phyloP scores from a whole-genome alignment of 2,329 filamentous ascomycete species.

The Penicillium sp. region DNA sequence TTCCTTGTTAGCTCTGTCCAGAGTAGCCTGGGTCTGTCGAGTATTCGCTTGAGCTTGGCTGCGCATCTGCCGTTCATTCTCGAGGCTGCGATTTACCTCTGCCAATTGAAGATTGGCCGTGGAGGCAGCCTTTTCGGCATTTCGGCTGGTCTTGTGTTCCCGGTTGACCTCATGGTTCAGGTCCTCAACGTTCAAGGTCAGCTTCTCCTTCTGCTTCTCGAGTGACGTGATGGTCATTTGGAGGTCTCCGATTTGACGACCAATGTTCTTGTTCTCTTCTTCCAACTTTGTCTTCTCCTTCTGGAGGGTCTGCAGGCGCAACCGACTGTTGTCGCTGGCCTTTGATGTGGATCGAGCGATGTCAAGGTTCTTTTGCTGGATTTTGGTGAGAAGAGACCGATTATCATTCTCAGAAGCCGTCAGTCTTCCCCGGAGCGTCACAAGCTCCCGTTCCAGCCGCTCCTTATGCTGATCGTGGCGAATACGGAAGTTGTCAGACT shows the following conservation, averaged over 20 bases:
- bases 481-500: conserved; percentile 84
- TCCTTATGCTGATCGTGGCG: conserved; percentile 94
- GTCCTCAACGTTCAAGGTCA: conserved; percentile 84
- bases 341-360: conserved; percentile 87
- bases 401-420: conserved; percentile 96
- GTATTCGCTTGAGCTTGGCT: conserved; percentile 83
- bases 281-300: conserved; percentile 81
- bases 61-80: conserved; percentile 84
- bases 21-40: conserved; percentile 72
- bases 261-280: conserved; percentile 76
- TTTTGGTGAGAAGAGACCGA: conserved; percentile 88
- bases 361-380: conserved; percentile 95
- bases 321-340: conserved; percentile 78
- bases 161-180: conserved; percentile 87
- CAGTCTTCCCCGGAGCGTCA: conserved; percentile 85
- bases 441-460: conserved; percentile 83
- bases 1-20: conserved; percentile 80
- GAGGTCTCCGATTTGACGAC: conserved; percentile 80
- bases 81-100: conserved; percentile 83
- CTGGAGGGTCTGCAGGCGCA: conserved; percentile 73
- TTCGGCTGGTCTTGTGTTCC: conserved; percentile 85
- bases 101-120: conserved; percentile 78
- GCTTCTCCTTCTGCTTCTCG: conserved; percentile 93
- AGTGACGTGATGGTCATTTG: conserved; percentile 79
- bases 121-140: conserved; percentile 84